Conservation (phyloP, 2,329 filamentous ascomycete species). For the Fusarium camptoceras region DNA sequence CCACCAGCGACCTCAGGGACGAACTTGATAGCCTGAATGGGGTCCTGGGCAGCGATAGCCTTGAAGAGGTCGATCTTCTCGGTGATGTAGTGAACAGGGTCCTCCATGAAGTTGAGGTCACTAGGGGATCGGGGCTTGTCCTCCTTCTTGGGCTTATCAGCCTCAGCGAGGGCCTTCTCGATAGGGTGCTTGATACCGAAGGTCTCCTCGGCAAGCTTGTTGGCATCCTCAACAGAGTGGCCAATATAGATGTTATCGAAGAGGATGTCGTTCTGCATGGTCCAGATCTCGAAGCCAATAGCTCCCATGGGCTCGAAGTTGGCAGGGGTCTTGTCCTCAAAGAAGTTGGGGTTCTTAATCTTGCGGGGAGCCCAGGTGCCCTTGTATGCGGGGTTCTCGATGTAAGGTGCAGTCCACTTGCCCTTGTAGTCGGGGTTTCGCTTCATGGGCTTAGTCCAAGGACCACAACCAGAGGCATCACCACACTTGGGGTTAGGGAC, state of each 20-base stretch:
- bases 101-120: conserved; percentile 89
- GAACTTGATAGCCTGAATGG: conserved; percentile 85
- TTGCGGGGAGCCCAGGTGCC: conserved; percentile 93
- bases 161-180: conserved; percentile 84
- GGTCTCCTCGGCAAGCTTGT: conserved; percentile 87
- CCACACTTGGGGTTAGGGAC: conserved; percentile 96
- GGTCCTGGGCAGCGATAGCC: conserved; percentile 83
- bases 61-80: conserved; percentile 96
- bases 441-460: conserved; percentile 91
- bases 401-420: conserved; percentile 92
- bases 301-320: conserved; percentile 99
- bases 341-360: conserved; percentile 97
- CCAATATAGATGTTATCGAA: conserved; percentile 99
- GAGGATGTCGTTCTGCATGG: conserved; percentile 98
- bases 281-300: conserved; percentile 99
- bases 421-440: conserved; percentile 98
- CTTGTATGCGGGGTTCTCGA: conserved; percentile 99
- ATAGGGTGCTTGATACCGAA: conserved; percentile 88
- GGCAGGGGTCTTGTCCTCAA: conserved; percentile 94
- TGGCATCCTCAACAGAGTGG: conserved; percentile 93
- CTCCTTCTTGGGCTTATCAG: conserved; percentile 78
- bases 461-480: conserved; percentile 91
- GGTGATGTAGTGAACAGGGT: conserved; percentile 87
- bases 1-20: conserved; percentile 92
- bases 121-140: conserved; percentile 75